Conservation (phyloP, 2,329 filamentous ascomycete genomes). For the Lecanicillium sp. region DNA sequence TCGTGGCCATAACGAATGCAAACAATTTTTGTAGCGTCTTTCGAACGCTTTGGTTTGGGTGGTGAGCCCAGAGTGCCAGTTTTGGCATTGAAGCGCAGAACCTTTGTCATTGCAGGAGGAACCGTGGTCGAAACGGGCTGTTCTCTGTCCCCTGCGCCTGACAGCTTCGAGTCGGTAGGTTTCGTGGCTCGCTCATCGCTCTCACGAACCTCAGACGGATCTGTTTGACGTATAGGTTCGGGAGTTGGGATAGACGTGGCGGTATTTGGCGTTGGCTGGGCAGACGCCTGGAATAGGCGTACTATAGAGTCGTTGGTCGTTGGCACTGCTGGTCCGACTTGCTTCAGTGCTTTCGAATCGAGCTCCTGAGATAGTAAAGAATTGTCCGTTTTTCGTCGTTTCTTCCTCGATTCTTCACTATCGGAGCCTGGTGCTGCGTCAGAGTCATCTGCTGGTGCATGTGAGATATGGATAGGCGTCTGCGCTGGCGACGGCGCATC, state of each 20-base stretch:
- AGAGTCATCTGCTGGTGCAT: neutral
- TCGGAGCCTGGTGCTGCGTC: slow-evolving; percentile 16
- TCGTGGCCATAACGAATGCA: slow-evolving; percentile 53
- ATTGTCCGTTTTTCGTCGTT: slow-evolving; percentile 34
- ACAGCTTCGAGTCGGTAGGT: no score
- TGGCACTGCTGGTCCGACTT: no score
- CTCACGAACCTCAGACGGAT: neutral
- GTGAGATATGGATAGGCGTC: neutral
- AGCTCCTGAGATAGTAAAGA: slow-evolving; percentile 8
- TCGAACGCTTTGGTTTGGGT: slow-evolving; percentile 41
- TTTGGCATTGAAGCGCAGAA: slow-evolving; percentile 49
- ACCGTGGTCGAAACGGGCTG: no score
- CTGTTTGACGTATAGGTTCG: slow-evolving; percentile 2
- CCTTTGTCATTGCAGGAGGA: slow-evolving; percentile 27
- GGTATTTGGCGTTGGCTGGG: no score
- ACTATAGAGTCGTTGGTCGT: no score
- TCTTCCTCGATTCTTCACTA: slow-evolving; percentile 25
- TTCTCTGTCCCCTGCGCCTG: no score
- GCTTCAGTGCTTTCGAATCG: neutral
- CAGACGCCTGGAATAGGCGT: no score
- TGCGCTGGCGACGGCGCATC: neutral
- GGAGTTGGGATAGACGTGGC: no score
- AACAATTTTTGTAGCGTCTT: slow-evolving; percentile 34
- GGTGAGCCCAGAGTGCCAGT: slow-evolving; percentile 58
- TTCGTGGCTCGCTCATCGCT: no score